A percentile compares a stretch with the other conserved stretches of the same genome.
phyloP scores from a whole-genome alignment of 2,329 filamentous ascomycete species.

The Rosellinia necatrix region DNA sequence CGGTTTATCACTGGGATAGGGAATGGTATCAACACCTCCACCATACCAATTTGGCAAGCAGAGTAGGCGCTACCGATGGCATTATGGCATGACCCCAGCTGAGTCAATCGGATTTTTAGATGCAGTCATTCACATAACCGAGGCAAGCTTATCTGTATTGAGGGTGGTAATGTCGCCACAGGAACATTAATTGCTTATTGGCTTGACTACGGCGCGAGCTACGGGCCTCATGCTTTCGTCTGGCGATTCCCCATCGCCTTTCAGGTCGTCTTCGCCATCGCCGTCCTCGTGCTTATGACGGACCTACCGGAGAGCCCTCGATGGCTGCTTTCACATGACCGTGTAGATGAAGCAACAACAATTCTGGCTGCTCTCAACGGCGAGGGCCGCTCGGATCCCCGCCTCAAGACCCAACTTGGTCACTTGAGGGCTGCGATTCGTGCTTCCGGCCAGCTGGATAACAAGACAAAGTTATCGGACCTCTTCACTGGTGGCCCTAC shows the following conservation, averaged over 20 bases:
- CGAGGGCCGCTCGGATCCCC: conserved; percentile 50
- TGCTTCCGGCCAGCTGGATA: conserved; percentile 39
- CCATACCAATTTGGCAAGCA: conserved; percentile 50
- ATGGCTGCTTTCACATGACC: conserved; percentile 51
- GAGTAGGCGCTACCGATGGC: conserved; percentile 31
- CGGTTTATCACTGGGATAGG: conserved; percentile 55
- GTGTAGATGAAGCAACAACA: conserved; percentile 57
- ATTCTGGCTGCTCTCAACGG: conserved; percentile 58
- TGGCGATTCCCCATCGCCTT: conserved; percentile 49
- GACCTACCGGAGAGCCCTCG: conserved; percentile 59
- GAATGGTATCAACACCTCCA: conserved; percentile 55
- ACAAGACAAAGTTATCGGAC: conserved; percentile 43
- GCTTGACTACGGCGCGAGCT: conserved; percentile 48
- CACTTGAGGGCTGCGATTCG: conserved; percentile 44
- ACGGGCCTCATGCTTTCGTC: conserved; percentile 40
- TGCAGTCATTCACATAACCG: conserved; percentile 56
- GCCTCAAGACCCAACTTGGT: conserved; percentile 52
- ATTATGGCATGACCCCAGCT: conserved; percentile 3
- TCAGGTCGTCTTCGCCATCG: conserved; percentile 50
- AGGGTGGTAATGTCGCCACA: conserved; percentile 49
- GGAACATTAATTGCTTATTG: conserved; percentile 50
- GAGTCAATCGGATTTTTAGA: conserved; percentile 27
- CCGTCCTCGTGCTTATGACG: conserved; percentile 46
- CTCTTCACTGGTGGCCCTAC: conserved; percentile 65
- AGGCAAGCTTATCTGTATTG: conserved; percentile 65